Base-by-base conservation (phyloP, 768 basidiomycete species). In the Serendipita sp. region DNA sequence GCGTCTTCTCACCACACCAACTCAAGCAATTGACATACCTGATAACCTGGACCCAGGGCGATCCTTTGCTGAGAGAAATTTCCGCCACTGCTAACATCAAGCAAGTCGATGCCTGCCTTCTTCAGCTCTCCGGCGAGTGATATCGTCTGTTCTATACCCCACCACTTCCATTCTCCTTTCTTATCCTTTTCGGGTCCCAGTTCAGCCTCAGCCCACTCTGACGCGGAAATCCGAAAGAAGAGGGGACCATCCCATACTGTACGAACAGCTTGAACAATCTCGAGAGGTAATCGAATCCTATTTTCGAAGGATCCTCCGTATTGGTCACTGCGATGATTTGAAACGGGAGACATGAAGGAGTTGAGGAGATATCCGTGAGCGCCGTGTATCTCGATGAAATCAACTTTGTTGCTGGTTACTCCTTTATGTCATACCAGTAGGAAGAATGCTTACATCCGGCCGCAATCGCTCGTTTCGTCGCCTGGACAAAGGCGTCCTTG, bases 61-160 rank as follows among this genome's bases (percentile, higher is more conserved):
- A 90, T 84, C 67, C 83, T 78, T 71, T 87, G 84, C 60, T 76
- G 67, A 2, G 65, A 70, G 75, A 80, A 85, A 66, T 84, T 84
- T 2, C 86, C 86, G 14, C 86, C 88, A 0, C 78, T 77, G 42
- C 80, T 82, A 53, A 78, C 78, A 71, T 94, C 88, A 58, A 94
- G 70, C n/a, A 94, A 73, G 69, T 91, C 90, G 13, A 90, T 77
- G 5, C 85, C 86, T 3, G 82, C 66, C 62, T 81, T 75, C 67
- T 79, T 70, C 67, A 90, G 70, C 69, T 81, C 77, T 14, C 77
- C 77, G 1, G 77, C 76, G 31, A 83, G 76, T 34, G 83, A 68
- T 33, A 75, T 82, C 69, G 80, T 86, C 72, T 92, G 90, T 68
- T 89, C 83, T 60, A 89, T 74, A 11, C 88, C 89, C 86, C 88